phyloP scores from a whole-genome alignment of 2,329 filamentous ascomycete genomes.

The Daldinia sp. region DNA sequence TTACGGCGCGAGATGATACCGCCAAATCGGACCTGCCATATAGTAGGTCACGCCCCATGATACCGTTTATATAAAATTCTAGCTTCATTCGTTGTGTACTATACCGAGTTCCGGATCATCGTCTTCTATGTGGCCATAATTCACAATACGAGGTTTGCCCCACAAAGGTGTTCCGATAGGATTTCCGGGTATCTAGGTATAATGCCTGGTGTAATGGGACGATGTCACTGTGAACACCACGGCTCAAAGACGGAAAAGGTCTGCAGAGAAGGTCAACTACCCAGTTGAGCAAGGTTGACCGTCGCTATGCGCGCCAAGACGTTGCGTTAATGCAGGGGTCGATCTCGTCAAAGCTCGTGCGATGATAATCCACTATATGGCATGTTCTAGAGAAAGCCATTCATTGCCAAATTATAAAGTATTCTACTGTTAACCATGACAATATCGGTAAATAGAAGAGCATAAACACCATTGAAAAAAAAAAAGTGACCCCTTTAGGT shows the following conservation, averaged over 20 bases:
- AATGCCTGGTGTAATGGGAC: neutral
- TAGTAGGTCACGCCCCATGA: neutral
- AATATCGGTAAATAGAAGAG: neutral
- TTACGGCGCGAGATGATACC: slow-evolving; percentile 7
- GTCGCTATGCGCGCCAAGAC: slow-evolving; percentile 25
- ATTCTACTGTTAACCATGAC: neutral
- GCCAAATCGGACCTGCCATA: neutral
- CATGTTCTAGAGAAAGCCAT: neutral
- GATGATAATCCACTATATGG: slow-evolving; percentile 16
- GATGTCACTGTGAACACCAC: slow-evolving; percentile 22
- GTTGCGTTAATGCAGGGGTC: slow-evolving; percentile 30
- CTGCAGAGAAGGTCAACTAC: slow-evolving; percentile 26
- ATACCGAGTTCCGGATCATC: neutral
- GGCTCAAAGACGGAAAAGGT: slow-evolving; percentile 18
- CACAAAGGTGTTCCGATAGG: neutral
- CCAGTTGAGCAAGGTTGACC: slow-evolving; percentile 22
- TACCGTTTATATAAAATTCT: neutral
- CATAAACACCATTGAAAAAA: no score
- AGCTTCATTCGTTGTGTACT: neutral
- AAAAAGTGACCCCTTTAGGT: neutral
- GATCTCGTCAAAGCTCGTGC: slow-evolving; percentile 24
- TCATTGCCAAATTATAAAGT: neutral
- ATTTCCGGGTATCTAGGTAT: neutral
- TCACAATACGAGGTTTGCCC: slow-evolving; percentile 4
- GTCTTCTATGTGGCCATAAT: neutral